A percentile compares a stretch with the other conserved stretches of the same genome.
Conservation (phyloP, 2,329 filamentous ascomycete species). For the Acephala macrosclerotiorum region DNA sequence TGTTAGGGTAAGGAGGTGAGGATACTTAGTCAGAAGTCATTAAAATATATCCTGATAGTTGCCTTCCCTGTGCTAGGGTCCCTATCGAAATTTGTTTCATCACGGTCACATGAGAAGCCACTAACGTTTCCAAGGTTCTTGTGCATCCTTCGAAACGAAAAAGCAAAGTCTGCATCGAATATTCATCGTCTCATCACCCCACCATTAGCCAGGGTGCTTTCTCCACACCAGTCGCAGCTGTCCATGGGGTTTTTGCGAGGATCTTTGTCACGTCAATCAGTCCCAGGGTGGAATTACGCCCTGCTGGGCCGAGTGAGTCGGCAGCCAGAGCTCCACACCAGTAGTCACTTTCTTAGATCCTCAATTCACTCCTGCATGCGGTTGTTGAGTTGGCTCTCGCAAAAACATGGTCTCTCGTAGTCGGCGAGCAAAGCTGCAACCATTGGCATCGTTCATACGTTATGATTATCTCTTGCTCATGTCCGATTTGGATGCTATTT, state of each 20-base stretch:
- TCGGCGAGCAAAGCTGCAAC: not conserved
- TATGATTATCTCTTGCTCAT: not conserved
- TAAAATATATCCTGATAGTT: too few relatives aligned
- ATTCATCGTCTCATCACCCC: not conserved
- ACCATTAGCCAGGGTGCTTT: not conserved
- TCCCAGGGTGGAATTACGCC: not conserved
- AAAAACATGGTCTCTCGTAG: not conserved
- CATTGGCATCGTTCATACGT: not conserved
- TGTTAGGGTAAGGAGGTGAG: too few relatives aligned
- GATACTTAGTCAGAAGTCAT: too few relatives aligned
- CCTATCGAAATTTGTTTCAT: too few relatives aligned
- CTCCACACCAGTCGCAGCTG: not conserved
- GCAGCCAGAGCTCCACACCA: not conserved
- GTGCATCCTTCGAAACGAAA: not conserved
- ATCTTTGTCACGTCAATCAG: not conserved
- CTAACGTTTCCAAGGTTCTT: not conserved
- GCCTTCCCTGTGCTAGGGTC: too few relatives aligned
- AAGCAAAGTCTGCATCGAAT: not conserved
- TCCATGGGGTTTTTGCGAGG: not conserved
- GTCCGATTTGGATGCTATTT: not conserved
- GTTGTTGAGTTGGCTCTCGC: not conserved
- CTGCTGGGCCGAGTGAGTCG: not conserved
- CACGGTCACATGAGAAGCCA: too few relatives aligned
- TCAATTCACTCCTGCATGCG: not conserved
- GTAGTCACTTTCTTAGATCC: not conserved